Evolutionary conservation across 805 yeast genomes (phyloP), one percentile per base, ranked within the genome.

Genomic region (Pichia occidentalis): DNA sequence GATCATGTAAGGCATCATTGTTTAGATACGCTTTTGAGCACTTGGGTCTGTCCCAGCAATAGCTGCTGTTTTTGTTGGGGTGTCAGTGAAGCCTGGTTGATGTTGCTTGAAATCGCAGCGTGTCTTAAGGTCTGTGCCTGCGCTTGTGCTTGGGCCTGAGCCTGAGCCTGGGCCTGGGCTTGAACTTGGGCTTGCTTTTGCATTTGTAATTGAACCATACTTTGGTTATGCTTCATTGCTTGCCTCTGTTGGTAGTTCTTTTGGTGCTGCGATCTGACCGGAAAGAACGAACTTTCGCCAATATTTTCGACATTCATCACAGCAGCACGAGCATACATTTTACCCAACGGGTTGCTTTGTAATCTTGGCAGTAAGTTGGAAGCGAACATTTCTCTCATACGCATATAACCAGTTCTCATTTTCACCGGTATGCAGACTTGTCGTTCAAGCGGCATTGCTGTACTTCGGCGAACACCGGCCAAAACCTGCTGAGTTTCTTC

Each of bases 341-440:
- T 84, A 11, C 94, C 94, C 27, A 78, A 75, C 6, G 76, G 73
- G 36, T 73, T 73, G 40, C 67, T 68, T 39, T 60, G 60, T 34
- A 79, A 73, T 29, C 84, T 71, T 9, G 77, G 85, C 8, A 83
- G 66, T 11, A 84, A 69, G 2, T 95, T 90, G 43, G 84, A 75
- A 1, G 96, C 95, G 61, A 90, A 84, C 80, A 88, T 85, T 57
- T 92, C 98, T 47, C 97, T 71, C 84, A 86, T 81, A 44, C 94
- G 74, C 50, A 92, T 68, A 50, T 85, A 85, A 40, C 77, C 71
- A 22, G 79, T 78, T 45, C 95, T 73, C 37, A 78, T 63, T 34
- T 83, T 67, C 0, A 81, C 71, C 3, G 97, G 87, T 46, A 83
- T 63, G 3, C 84, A 54, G 8, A 79, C 79, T 37, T 77, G 77